Percentiles rank a stretch among this genome's conserved stretches.
Conservation (phyloP, 495 filamentous ascomycete genomes). For the Annulohypoxylon moriforme region DNA sequence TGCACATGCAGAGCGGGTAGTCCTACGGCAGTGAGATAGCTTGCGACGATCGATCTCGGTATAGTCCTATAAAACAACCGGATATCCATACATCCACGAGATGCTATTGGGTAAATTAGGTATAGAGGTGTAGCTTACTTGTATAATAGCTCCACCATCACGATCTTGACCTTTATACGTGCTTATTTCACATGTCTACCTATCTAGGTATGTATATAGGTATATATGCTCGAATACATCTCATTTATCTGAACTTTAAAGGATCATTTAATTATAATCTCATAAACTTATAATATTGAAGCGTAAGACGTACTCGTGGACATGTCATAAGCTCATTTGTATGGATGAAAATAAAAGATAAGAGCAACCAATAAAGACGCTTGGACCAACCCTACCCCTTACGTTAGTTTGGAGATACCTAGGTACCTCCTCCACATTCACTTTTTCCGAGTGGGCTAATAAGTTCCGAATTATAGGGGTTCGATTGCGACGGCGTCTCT, state of each 20-base stretch:
- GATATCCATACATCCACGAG: background rate
- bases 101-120: background rate
- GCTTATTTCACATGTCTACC: background rate
- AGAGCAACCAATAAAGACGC: conserved; percentile 24
- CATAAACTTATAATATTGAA: background rate
- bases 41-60: conserved; percentile 30
- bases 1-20: conserved; percentile 44
- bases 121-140: conserved; percentile 1
- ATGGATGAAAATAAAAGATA: background rate
- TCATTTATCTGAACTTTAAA: background rate
- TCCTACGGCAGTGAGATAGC: conserved; percentile 26
- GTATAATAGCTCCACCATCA: background rate
- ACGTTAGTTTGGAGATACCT: conserved; percentile 11
- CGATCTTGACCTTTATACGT: background rate
- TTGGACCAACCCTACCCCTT: conserved; percentile 27
- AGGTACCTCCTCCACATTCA: conserved; percentile 23
- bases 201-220: background rate
- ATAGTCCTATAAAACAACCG: conserved; percentile 23
- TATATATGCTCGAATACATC: background rate
- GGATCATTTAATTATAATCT: background rate
- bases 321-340: background rate
- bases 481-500: conserved; percentile 35
- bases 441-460: conserved; percentile 40
- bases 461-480: conserved; percentile 43
- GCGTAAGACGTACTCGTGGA: background rate